These are phyloP conservation scores for Psilocybe cyanescens DNA, from an alignment of 768 basidiomycete genomes.

Conservation along the genomic window DNA sequence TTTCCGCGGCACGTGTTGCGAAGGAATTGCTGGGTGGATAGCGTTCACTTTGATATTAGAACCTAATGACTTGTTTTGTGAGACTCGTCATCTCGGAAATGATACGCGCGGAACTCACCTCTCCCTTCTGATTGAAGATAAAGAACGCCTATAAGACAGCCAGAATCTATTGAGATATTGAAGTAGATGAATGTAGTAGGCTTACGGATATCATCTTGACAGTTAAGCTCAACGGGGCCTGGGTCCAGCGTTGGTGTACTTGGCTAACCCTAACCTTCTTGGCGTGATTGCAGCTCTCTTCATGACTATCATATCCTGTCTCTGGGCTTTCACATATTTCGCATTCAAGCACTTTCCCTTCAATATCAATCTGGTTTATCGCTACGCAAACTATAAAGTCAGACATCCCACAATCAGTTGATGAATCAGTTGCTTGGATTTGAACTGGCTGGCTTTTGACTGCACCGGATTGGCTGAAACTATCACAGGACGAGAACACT, in stretches of 20 bases:
- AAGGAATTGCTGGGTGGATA: too few species aligned
- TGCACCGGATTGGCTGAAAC: too few species aligned
- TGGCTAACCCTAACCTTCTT: constrained; percentile 6
- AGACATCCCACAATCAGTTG: too few species aligned
- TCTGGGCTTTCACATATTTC: neutral
- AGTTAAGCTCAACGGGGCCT: constrained; percentile 22
- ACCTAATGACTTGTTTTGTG: constrained; percentile 57
- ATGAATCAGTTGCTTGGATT: too few species aligned
- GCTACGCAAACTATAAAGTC: too few species aligned
- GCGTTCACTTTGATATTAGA: constrained; percentile 93
- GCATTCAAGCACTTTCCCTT: too few species aligned
- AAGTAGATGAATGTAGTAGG: neutral
- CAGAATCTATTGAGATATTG: neutral
- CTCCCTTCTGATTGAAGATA: constrained; percentile 99
- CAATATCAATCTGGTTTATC: too few species aligned
- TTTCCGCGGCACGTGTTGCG: too few species aligned
- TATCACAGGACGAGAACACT: too few species aligned
- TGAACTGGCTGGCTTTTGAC: too few species aligned
- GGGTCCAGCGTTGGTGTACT: neutral
- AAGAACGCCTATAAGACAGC: constrained; percentile 84
- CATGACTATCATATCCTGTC: neutral
- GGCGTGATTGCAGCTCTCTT: neutral
- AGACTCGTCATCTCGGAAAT: neutral
- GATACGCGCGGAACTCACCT: constrained; percentile 53
- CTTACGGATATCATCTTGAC: constrained; percentile 29